These are phyloP conservation scores for Xylaria sp. DNA, from an alignment of 2,329 filamentous ascomycete species.

Conservation along the genomic window DNA sequence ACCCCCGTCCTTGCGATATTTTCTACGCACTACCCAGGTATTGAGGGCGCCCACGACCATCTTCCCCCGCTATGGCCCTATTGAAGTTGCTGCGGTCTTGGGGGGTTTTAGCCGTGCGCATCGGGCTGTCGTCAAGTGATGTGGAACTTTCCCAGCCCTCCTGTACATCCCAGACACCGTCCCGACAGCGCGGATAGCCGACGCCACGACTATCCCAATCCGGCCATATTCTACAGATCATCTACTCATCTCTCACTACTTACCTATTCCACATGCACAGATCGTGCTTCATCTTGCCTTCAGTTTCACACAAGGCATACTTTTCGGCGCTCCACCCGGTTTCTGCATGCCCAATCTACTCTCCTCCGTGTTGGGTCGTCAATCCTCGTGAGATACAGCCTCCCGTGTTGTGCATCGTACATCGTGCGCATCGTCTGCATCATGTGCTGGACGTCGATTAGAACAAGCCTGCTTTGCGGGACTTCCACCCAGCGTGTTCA, in stretches of 20 bases:
- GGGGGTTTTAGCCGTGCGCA: conserved; percentile 36
- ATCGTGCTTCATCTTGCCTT: conserved; percentile 14
- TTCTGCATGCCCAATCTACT: neutral
- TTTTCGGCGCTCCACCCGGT: neutral
- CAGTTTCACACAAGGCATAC: conserved; percentile 35
- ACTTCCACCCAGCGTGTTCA: conserved; percentile 3
- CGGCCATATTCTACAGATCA: conserved; percentile 13
- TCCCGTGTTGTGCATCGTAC: conserved; percentile 8
- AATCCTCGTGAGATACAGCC: conserved; percentile 12
- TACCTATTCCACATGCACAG: conserved; percentile 5
- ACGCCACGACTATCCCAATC: conserved; percentile 28
- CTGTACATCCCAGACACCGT: conserved; percentile 3
- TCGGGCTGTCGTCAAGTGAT: conserved; percentile 39
- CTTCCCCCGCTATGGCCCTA: conserved; percentile 12
- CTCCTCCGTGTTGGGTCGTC: neutral
- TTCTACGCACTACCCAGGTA: conserved; percentile 38
- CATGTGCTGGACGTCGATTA: neutral
- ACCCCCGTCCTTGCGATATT: conserved; percentile 17
- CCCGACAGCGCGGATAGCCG: conserved; percentile 40
- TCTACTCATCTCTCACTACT: neutral
- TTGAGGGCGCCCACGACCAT: conserved; percentile 43
- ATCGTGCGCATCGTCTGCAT: conserved; percentile 6
- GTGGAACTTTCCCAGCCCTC: conserved; percentile 19
- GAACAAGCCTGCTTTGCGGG: conserved; percentile 5
- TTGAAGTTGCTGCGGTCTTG: conserved; percentile 4